These are phyloP conservation scores for Arthrobotrys megalospora DNA, from an alignment of 2,329 filamentous ascomycete genomes.

Conservation along the genomic window DNA sequence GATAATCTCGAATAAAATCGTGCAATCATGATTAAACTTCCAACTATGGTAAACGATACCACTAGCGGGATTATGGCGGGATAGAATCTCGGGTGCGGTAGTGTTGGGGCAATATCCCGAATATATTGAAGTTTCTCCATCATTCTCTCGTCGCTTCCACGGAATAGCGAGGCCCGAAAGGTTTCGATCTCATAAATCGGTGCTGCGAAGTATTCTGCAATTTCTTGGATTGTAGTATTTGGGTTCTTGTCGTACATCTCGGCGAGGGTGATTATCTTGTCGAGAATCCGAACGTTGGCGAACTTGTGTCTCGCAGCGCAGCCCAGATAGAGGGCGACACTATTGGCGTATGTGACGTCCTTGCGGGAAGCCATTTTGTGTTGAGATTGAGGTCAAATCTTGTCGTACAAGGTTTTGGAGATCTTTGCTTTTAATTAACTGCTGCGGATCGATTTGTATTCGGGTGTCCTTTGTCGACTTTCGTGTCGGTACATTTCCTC, in stretches of 20 bases:
- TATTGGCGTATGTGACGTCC: constrained; percentile 36
- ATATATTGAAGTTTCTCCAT: constrained; percentile 34
- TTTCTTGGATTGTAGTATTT: constrained; percentile 39
- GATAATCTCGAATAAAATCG: constrained; percentile 52
- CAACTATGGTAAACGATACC: constrained; percentile 46
- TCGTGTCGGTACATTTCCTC: not conserved
- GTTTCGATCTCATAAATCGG: constrained; percentile 40
- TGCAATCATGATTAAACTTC: constrained; percentile 43
- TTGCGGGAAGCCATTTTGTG: constrained; percentile 31
- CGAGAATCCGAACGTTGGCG: constrained; percentile 29
- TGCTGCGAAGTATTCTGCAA: constrained; percentile 42
- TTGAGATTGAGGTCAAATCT: constrained; percentile 5
- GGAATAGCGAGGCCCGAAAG: constrained; percentile 25
- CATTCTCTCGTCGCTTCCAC: constrained; percentile 33
- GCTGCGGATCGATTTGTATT: not conserved
- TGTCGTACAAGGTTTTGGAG: constrained; percentile 26
- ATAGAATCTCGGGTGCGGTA: constrained; percentile 49
- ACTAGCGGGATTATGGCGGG: constrained; percentile 43
- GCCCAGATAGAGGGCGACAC: constrained; percentile 39
- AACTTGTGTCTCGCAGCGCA: constrained; percentile 53
- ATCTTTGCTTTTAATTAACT: not conserved
- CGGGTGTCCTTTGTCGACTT: not conserved
- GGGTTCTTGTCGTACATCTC: constrained; percentile 52
- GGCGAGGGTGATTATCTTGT: constrained; percentile 31
- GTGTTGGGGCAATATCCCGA: constrained; percentile 34